Evolutionary conservation across 768 basidiomycete genomes (phyloP), one percentile per base, ranked within the genome.

Genomic region (Pleurotus djamor): DNA sequence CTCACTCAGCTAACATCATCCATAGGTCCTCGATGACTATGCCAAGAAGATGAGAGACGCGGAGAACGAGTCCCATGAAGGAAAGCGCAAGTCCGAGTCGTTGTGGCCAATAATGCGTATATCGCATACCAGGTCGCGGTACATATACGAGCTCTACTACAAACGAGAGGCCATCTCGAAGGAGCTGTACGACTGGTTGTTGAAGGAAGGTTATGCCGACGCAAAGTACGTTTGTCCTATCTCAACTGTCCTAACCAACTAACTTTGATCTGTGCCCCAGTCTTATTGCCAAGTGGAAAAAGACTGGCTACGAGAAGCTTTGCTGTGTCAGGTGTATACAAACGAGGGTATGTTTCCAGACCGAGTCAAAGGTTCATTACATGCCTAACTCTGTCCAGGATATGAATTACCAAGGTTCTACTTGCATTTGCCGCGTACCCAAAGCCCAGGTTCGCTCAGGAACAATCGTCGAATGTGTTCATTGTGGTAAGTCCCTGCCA

Each of bases 41-140:
- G 92, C 93, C 47, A 93, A 94, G 79, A 98, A 97, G 79, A 99
- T 99, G 97, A 82, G 97, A 57, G 97, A 99, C 74, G 97, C 92
- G 1, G 97, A 99, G 81, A 97, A 96, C 69, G 97, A 99, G 76
- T 88, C 89, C 1, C 97, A 99, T 71, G 97, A 99, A 72, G 97
- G 97, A 63, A 98, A 99, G 73, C 92, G 95, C 71, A 94, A 91
- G 74, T 85, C 89, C 28, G 94, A 95, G 75, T 91, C 91, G 4
- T 73, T 94, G 41, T 96, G 97, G 96, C 94, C 96, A 45, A 97
- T 99, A 61, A 98, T 98, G 95, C 88, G 94, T 37, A 94, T 98
- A 69, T 91, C 94, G 16, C 97, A 99, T 74, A 90, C 96, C 8
- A 89, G 97, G 43, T 96, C 96, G 48, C 82, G 94, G 65, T 98